phyloP scores from a whole-genome alignment of 768 basidiomycete genomes.

The Suillus subaureus region DNA sequence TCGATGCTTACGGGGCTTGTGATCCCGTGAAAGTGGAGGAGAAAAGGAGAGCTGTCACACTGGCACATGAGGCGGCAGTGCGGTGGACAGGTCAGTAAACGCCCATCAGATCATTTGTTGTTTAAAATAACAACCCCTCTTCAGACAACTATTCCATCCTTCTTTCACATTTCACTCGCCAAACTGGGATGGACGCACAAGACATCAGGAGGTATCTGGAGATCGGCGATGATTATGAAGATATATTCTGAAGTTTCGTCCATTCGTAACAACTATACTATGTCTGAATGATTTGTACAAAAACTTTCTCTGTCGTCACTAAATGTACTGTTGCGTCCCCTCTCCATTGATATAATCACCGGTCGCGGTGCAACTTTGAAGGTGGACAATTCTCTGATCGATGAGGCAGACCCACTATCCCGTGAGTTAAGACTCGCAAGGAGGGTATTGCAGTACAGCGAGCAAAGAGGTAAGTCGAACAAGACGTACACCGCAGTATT shows the following conservation, averaged over 20 bases:
- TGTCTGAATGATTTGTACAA: neutral
- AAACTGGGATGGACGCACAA: constrained; percentile 55
- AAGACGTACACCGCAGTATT: constrained; percentile 24
- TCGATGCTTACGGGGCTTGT: constrained; percentile 77
- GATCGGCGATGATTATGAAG: constrained; percentile 76
- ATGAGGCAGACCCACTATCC: neutral
- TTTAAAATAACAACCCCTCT: neutral
- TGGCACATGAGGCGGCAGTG: constrained; percentile 82
- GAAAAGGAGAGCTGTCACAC: constrained; percentile 66
- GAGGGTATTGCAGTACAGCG: constrained; percentile 36
- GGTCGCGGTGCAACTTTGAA: constrained; percentile 1
- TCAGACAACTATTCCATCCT: constrained; percentile 73
- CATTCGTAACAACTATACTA: neutral
- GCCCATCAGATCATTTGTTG: neutral
- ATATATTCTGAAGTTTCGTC: constrained; percentile 47
- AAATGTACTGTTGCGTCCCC: neutral
- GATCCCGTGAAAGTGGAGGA: constrained; percentile 84
- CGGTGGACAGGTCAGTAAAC: constrained; percentile 82
- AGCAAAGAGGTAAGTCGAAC: constrained; percentile 34
- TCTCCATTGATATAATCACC: neutral
- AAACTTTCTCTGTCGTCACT: neutral
- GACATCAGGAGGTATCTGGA: constrained; percentile 71
- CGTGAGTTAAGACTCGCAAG: constrained; percentile 35
- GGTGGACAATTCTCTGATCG: neutral
- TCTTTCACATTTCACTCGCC: constrained; percentile 65